Evolutionary conservation across 805 yeast species (phyloP), one percentile per base, ranked within the genome.

Genomic region (Henningerozyma blattae): DNA sequence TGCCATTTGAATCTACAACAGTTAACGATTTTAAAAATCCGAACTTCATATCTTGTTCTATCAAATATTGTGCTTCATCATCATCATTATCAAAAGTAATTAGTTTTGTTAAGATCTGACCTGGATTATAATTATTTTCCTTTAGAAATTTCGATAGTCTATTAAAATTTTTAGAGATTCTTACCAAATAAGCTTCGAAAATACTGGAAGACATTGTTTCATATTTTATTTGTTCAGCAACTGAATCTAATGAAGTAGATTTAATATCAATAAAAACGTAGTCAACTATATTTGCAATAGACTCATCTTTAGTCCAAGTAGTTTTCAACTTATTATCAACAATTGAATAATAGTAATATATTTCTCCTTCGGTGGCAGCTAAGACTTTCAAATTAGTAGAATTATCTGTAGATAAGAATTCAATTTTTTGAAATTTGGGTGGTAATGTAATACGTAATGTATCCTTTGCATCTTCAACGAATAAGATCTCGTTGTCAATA

Each of bases 21-120:
- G 71, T 48, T 18, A 72, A 39, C 4, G 50, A 47, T 37, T 72
- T 71, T 6, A 54, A 46, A 22, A 67, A 61, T 1, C 77, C 77
- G 54, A 72, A 72, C 19, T 54, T 61, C 5, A 45, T 27, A 26
- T 54, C 47, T 35, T 43, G 36, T 22, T 39, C 34, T 16, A 30
- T 20, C 9, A 42, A 26, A 3, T 3, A 20, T 7, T 32, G 41
- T 15, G 32, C 35, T 22, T 38, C 39, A 7, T 45, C 43, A 7
- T 46, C 52, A 6, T 44, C 34, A 10, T 29, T 12, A 16, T 36
- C 41, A 17, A 36, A 37, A 17, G 36, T 37, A 27, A 51, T 25
- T 2, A 44, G 7, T 22, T 34, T 35, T 2, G 48, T 45, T 8
- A 51, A 10, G 2, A 48, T 26, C 24, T 30, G 36, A 9, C 56